Evolutionary conservation across 2,329 filamentous ascomycete genomes (phyloP).

Genomic region (Claviceps sorghi): DNA sequence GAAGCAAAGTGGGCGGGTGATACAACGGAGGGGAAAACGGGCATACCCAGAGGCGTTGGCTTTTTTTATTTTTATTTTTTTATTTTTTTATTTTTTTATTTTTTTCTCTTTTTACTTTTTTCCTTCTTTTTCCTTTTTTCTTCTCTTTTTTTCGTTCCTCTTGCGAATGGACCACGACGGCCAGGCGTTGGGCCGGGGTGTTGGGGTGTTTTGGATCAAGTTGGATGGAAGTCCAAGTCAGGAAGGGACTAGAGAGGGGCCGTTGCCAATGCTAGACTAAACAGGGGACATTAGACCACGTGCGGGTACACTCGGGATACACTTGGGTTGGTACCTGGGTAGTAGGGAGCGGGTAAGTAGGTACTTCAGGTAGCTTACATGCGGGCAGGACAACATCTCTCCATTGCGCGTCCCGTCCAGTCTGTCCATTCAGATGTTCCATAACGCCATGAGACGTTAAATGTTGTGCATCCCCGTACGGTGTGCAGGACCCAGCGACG

Average conservation of each 20-base stretch:
- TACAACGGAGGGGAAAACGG: neutral
- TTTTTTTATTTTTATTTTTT: too few relatives aligned
- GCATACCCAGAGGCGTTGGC: conserved; percentile 4
- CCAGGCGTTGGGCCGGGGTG: neutral
- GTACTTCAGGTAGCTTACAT: neutral
- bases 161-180: neutral
- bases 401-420: neutral
- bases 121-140: too few relatives aligned
- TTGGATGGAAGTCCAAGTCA: conserved; percentile 1
- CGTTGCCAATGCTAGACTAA: neutral
- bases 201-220: conserved; percentile 5
- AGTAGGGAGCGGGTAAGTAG: too few relatives aligned
- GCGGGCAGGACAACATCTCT: neutral
- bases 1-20: neutral
- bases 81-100: too few relatives aligned
- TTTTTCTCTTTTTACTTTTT: too few relatives aligned
- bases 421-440: neutral
- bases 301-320: neutral
- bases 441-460: too few relatives aligned
- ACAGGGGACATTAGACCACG: neutral
- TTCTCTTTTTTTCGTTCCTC: too few relatives aligned
- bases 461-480: too few relatives aligned
- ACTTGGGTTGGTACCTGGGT: too few relatives aligned
- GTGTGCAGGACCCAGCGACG: neutral
- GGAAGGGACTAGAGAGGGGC: neutral